phyloP scores from a whole-genome alignment of 768 basidiomycete genomes.

The Amyloporia xantha region DNA sequence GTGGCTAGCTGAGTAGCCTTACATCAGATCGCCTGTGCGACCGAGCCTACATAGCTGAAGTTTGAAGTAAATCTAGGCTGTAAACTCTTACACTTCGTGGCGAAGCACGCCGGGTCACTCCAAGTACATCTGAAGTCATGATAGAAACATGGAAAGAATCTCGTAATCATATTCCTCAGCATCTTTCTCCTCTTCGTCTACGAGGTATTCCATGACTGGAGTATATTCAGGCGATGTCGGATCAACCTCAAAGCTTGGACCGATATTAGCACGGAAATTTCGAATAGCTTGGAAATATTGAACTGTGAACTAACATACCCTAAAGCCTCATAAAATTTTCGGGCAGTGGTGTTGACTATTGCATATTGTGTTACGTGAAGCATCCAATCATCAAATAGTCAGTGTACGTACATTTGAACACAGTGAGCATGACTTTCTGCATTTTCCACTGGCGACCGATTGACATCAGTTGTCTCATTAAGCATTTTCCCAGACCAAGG shows the following conservation, averaged over 20 bases:
- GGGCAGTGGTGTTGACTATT: slow-evolving; percentile 40
- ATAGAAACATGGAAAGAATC: slow-evolving; percentile 28
- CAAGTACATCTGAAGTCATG: not conserved
- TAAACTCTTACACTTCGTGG: too few relatives aligned
- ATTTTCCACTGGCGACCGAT: slow-evolving; percentile 51
- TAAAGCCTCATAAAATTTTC: slow-evolving; percentile 44
- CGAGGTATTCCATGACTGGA: slow-evolving; percentile 18
- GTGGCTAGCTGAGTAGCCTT: too few relatives aligned
- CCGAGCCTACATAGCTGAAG: too few relatives aligned
- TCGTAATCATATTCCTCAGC: slow-evolving; percentile 28
- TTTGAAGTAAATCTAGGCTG: too few relatives aligned
- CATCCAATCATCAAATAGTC: too few relatives aligned
- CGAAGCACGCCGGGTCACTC: not conserved
- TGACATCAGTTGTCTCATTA: slow-evolving; percentile 43
- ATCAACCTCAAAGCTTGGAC: slow-evolving; percentile 53
- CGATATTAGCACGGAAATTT: slow-evolving; percentile 21
- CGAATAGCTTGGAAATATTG: not conserved
- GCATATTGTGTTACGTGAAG: not conserved
- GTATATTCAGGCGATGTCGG: slow-evolving; percentile 42
- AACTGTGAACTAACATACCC: too few relatives aligned
- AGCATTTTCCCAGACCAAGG: slow-evolving; percentile 49
- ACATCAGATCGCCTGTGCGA: too few relatives aligned
- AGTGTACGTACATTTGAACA: slow-evolving; percentile 61
- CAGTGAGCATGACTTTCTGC: slow-evolving; percentile 71
- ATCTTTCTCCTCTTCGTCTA: slow-evolving; percentile 23